Percentiles rank a stretch among this genome's conserved stretches.
phyloP scores from a whole-genome alignment of 2,329 filamentous ascomycete species.

The Elsinoe ampelina region DNA sequence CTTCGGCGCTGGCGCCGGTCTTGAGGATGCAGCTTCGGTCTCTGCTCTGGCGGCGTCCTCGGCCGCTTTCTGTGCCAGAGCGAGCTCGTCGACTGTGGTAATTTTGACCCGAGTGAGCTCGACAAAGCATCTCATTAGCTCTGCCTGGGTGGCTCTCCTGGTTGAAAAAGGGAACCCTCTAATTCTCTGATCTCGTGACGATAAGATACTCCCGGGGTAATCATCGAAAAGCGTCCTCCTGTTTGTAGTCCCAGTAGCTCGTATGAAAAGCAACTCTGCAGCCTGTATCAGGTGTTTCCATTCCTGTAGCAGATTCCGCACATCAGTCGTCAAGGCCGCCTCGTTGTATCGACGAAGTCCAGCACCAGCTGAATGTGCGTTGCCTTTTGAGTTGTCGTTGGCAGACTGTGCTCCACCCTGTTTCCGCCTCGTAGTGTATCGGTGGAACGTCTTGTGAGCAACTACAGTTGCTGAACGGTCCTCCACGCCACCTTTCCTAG shows the following conservation, averaged over 20 bases:
- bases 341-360: conserved; percentile 90
- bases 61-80: conserved; percentile 41
- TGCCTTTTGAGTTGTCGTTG: conserved; percentile 88
- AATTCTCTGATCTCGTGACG: conserved; percentile 67
- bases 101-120: conserved; percentile 89
- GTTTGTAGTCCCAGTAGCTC: conserved; percentile 81
- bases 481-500: conserved; percentile 61
- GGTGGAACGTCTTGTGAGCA: conserved; percentile 94
- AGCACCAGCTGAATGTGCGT: conserved; percentile 87
- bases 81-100: conserved; percentile 61
- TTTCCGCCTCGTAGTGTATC: conserved; percentile 91
- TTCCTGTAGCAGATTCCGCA: conserved; percentile 66
- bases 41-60: conserved; percentile 37
- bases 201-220: conserved; percentile 79
- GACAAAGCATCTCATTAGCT: conserved; percentile 88
- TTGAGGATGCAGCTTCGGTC: conserved; percentile 26
- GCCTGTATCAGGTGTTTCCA: conserved; percentile 83
- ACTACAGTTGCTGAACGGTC: conserved; percentile 80
- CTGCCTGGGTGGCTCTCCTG: conserved; percentile 79
- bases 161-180: conserved; percentile 91
- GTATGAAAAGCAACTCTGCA: conserved; percentile 76
- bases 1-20: conserved; percentile 26
- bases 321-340: conserved; percentile 77
- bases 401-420: conserved; percentile 92
- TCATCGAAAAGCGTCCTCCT: conserved; percentile 79